Percentiles rank a stretch among this genome's conserved stretches.
Evolutionary conservation across 2,329 filamentous ascomycete species (phyloP).

Genomic region (Hypoxylon sp.): DNA sequence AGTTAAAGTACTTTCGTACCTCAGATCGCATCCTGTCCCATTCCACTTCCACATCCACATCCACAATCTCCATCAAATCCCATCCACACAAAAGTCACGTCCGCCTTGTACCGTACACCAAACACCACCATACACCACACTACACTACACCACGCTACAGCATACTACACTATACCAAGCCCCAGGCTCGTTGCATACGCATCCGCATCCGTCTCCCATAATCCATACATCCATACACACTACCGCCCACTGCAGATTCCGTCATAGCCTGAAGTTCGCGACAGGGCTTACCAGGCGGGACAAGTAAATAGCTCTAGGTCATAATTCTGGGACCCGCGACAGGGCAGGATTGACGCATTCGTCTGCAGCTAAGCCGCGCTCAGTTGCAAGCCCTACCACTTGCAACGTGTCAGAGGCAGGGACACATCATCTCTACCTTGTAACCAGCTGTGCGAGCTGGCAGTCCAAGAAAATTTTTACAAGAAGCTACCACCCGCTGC

Average conservation of each 20-base stretch:
- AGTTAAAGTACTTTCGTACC: slow-evolving; percentile 35
- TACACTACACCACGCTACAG: slow-evolving; percentile 30
- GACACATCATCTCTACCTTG: slow-evolving; percentile 70
- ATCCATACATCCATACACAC: slow-evolving; percentile 25
- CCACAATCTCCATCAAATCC: slow-evolving; percentile 41
- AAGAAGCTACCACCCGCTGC: slow-evolving; percentile 75
- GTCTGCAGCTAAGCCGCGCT: slow-evolving; percentile 67
- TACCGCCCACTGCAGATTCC: slow-evolving; percentile 53
- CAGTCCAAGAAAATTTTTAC: slow-evolving; percentile 69
- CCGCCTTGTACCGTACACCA: slow-evolving; percentile 44
- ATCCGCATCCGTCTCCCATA: slow-evolving; percentile 17
- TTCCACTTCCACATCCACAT: slow-evolving; percentile 41
- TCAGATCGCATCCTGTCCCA: slow-evolving; percentile 40
- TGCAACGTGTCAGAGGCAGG: slow-evolving; percentile 72
- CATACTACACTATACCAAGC: slow-evolving; percentile 37
- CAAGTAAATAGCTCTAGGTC: slow-evolving; percentile 51
- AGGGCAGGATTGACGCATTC: slow-evolving; percentile 67
- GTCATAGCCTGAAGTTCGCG: slow-evolving; percentile 63
- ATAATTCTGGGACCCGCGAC: slow-evolving; percentile 53
- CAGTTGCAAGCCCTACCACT: slow-evolving; percentile 67
- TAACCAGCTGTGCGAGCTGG: slow-evolving; percentile 70
- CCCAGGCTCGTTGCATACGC: slow-evolving; percentile 32
- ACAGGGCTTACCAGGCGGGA: slow-evolving; percentile 55
- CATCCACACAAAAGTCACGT: slow-evolving; percentile 47
- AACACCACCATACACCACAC: slow-evolving; percentile 31